Evolutionary conservation across 1,284 basidiomycete genomes (phyloP), one percentile per base, ranked within the genome.

Genomic region (Wallemia hederae): DNA sequence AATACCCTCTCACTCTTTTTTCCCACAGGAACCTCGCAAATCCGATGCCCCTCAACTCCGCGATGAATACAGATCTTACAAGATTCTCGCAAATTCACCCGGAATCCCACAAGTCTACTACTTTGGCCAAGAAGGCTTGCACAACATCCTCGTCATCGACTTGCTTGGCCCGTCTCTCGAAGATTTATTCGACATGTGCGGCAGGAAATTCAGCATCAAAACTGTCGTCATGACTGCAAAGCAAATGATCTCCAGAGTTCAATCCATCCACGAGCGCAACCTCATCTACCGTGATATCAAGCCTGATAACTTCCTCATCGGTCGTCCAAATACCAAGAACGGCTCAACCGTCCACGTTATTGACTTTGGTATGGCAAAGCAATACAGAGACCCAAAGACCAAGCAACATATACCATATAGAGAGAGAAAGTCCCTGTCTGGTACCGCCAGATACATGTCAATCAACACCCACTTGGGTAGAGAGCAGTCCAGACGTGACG

Each of bases 221-320:
- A 92, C 89, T 1, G 89, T 91, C 39, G 90, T 87, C 72, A 91
- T 94, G 88, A 85, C 86, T 58, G 90, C 90, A 60, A 83, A 87
- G 68, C 89, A 94, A 72, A 94, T 94, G 90, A 87, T 92, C 62
- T 78, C 82, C 58, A 80, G 90, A 63, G 87, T 92, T 27, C 88
- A 94, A 72, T 88, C 85, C 26, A 91, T 96, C 64, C 90, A 96
- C 73, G 89, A 92, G 70, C 90, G 90, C 77, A 91, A 90, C 72
- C 79, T 96, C 67, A 94, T 96, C 68, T 94, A 96, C 72, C 82
- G 90, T 62, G 90, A 96, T 70, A 96, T 96, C 76, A 96, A 96
- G 72, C 89, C 89, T 2, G 90, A 96, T 74, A 94, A 94, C 73
- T 96, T 96, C 71, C 76, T 96, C 65, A 85, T 94, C 67, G 90